Conservation (phyloP, 768 basidiomycete genomes). For the Lentinula boryana region DNA sequence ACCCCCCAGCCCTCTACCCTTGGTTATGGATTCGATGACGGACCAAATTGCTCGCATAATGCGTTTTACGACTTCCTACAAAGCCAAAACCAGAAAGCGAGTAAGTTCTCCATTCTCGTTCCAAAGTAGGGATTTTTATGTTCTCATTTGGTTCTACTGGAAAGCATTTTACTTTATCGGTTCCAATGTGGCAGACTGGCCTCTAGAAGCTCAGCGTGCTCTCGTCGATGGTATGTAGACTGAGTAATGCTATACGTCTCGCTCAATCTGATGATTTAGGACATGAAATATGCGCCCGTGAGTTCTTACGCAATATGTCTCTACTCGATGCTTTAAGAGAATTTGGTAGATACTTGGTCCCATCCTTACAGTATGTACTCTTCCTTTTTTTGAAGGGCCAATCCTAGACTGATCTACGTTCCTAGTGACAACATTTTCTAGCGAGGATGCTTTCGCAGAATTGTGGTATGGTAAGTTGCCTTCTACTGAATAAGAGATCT, state of each 20-base stretch:
- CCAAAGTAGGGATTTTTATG: not conserved
- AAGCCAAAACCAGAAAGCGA: conserved; percentile 53
- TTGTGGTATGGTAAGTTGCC: conserved; percentile 58
- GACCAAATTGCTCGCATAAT: conserved; percentile 62
- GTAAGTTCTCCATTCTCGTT: conserved; percentile 27
- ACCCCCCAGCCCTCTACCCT: conserved; percentile 24
- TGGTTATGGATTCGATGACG: conserved; percentile 63
- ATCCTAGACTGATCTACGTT: not conserved
- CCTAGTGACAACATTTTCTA: conserved; percentile 53
- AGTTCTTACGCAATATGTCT: conserved; percentile 20
- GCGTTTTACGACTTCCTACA: conserved; percentile 51
- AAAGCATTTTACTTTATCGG: conserved; percentile 60
- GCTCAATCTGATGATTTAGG: conserved; percentile 9
- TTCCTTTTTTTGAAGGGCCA: not conserved
- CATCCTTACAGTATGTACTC: conserved; percentile 43
- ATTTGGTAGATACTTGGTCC: conserved; percentile 42
- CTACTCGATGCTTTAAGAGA: not conserved
- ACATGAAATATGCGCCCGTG: conserved; percentile 57
- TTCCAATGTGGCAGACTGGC: conserved; percentile 51
- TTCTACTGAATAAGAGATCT: not conserved
- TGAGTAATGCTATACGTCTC: not conserved
- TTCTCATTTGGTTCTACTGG: not conserved
- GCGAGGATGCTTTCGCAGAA: conserved; percentile 68
- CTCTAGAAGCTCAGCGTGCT: conserved; percentile 48
- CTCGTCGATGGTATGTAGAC: conserved; percentile 30